Conservation (phyloP, 257 asterid genomes). For the Rhazya stricta region DNA sequence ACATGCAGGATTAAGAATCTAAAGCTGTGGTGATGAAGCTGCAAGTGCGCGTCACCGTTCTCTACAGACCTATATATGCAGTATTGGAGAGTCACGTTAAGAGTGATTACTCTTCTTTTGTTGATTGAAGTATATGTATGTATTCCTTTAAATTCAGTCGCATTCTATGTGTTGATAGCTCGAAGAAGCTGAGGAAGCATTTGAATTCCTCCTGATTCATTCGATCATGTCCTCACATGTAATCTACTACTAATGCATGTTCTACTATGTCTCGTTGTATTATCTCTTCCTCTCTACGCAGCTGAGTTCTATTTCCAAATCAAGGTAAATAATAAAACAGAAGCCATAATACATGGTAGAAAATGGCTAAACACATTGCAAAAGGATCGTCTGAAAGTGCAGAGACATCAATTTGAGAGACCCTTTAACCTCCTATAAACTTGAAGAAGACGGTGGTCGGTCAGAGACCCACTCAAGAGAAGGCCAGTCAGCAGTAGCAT, state of each 20-base stretch:
- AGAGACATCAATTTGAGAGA: not conserved
- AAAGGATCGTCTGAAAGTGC: not conserved
- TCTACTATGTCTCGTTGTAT: no score
- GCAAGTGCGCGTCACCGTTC: not conserved
- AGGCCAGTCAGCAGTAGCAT: no score
- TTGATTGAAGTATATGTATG: not conserved
- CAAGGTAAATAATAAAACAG: not conserved
- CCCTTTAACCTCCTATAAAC: not conserved
- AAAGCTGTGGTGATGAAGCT: constrained; percentile 11
- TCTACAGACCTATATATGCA: not conserved
- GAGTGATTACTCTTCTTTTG: not conserved
- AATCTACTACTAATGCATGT: not conserved
- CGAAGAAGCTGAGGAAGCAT: constrained; percentile 20
- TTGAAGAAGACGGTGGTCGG: not conserved
- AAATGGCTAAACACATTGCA: not conserved
- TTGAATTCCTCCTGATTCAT: constrained; percentile 17
- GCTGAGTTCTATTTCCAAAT: not conserved
- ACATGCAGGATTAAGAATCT: constrained; percentile 25
- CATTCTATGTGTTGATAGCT: not conserved
- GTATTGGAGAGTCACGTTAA: constrained; percentile 1
- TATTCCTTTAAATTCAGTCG: not conserved
- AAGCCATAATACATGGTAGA: not conserved
- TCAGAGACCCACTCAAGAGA: no score
- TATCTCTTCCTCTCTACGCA: no score
- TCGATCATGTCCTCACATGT: not conserved